phyloP scores from a whole-genome alignment of 2,329 filamentous ascomycete species.

The Polychaeton citri region DNA sequence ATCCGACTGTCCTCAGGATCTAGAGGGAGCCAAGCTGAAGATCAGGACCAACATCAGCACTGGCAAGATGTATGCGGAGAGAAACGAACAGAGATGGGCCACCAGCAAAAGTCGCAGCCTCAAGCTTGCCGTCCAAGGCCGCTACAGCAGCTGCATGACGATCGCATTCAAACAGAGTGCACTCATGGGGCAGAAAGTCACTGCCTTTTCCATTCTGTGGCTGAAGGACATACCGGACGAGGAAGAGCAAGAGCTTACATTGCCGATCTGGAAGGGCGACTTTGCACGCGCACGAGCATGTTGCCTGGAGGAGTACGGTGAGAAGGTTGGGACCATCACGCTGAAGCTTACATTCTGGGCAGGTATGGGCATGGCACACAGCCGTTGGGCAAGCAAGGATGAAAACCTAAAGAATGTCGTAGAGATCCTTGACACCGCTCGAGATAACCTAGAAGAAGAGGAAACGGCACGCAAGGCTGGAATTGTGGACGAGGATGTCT shows the following conservation, averaged over 20 bases:
- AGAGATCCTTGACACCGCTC: conserved; percentile 49
- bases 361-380: conserved; percentile 48
- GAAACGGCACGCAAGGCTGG: conserved; percentile 17
- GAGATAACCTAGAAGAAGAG: conserved; percentile 38
- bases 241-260: conserved; percentile 43
- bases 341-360: conserved; percentile 47
- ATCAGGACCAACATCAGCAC: conserved; percentile 44
- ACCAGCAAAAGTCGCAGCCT: conserved; percentile 33
- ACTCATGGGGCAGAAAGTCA: conserved; percentile 39
- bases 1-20: conserved; percentile 34
- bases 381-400: conserved; percentile 41
- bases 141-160: conserved; percentile 45
- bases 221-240: conserved; percentile 57
- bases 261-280: conserved; percentile 56
- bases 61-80: conserved; percentile 42
- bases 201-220: conserved; percentile 54
- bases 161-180: conserved; percentile 46
- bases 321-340: conserved; percentile 45
- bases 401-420: conserved; percentile 44
- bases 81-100: conserved; percentile 37
- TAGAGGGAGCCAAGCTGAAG: conserved; percentile 38
- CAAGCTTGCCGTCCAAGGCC: conserved; percentile 45
- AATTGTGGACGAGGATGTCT: conserved; percentile 8
- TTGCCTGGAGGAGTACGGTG: conserved; percentile 40
- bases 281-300: conserved; percentile 40